phyloP scores from a whole-genome alignment of 2,329 filamentous ascomycete genomes.

The Boeremia exigua region DNA sequence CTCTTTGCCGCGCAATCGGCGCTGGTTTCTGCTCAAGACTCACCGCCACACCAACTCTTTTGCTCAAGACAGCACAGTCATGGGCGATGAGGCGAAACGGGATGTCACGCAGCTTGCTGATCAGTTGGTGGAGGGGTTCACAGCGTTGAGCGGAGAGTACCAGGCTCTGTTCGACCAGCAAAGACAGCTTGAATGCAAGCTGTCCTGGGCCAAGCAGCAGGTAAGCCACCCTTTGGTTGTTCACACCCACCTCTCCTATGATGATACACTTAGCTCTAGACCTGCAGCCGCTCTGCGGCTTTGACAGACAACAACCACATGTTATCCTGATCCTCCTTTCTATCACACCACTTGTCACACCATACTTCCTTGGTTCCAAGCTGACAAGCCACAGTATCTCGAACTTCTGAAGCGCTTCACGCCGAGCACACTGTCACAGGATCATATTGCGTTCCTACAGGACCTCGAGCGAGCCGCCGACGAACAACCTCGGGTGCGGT shows the following conservation, averaged over 20 bases:
- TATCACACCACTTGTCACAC: slow-evolving; percentile 7
- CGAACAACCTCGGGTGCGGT: slow-evolving; percentile 30
- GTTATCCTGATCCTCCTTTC: slow-evolving; percentile 47
- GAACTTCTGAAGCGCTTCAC: slow-evolving; percentile 49
- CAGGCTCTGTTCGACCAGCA: slow-evolving; percentile 53
- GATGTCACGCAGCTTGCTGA: slow-evolving; percentile 46
- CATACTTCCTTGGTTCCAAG: not conserved
- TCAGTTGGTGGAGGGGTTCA: slow-evolving; percentile 55
- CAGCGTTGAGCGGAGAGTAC: slow-evolving; percentile 55
- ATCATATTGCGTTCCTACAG: slow-evolving; percentile 49
- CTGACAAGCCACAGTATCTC: slow-evolving; percentile 46
- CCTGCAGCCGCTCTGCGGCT: slow-evolving; percentile 55
- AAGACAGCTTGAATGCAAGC: slow-evolving; percentile 54
- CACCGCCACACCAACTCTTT: slow-evolving; percentile 4
- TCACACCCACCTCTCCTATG: slow-evolving; percentile 37
- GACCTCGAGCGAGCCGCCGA: slow-evolving; percentile 46
- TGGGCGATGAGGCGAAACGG: slow-evolving; percentile 35
- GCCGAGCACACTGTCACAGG: slow-evolving; percentile 47
- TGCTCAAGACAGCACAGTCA: slow-evolving; percentile 23
- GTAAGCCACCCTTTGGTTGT: slow-evolving; percentile 40
- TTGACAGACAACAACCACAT: slow-evolving; percentile 55
- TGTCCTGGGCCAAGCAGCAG: slow-evolving; percentile 57
- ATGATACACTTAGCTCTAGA: slow-evolving; percentile 61
- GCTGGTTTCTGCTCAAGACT: slow-evolving; percentile 20
- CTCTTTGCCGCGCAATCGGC: slow-evolving; percentile 35